A percentile compares a stretch with the other conserved stretches of the same genome.
Evolutionary conservation across 2,329 filamentous ascomycete genomes (phyloP).

Genomic region (Botrytis aclada): DNA sequence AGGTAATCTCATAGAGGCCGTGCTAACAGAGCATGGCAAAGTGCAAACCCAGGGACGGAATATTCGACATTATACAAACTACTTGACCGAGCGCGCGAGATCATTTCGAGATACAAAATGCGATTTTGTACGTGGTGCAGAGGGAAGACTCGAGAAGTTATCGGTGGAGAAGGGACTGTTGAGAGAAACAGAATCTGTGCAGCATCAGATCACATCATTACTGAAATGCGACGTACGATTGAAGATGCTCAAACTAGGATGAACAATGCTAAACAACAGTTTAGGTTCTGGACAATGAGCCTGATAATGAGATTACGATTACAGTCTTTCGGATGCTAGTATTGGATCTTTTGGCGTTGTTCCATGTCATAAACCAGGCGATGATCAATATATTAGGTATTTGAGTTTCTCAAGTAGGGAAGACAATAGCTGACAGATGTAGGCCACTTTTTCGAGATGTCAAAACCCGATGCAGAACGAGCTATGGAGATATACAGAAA

Average conservation of each 20-base stretch:
- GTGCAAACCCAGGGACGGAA: constrained; percentile 94
- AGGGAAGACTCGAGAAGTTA: constrained; percentile 78
- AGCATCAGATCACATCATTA: constrained; percentile 80
- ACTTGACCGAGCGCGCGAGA: constrained; percentile 76
- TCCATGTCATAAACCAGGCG: constrained; percentile 93
- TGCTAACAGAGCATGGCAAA: constrained; percentile 46
- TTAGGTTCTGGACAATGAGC: constrained; percentile 80
- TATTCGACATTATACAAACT: constrained; percentile 86
- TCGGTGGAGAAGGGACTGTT: constrained; percentile 89
- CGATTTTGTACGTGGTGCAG: constrained; percentile 84
- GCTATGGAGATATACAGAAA: constrained; percentile 88
- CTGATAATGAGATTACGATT: constrained; percentile 94
- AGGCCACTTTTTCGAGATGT: constrained; percentile 99
- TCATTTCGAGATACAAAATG: constrained; percentile 81
- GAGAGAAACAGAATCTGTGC: constrained; percentile 86
- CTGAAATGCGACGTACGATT: constrained; percentile 83
- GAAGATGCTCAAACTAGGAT: neutral
- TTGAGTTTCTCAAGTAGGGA: constrained; percentile 31
- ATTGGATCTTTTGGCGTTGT: constrained; percentile 82
- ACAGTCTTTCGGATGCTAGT: constrained; percentile 91
- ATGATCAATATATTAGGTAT: constrained; percentile 94
- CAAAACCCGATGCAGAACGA: constrained; percentile 85
- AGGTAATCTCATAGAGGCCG: constrained; percentile 27
- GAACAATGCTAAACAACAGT: constrained; percentile 26
- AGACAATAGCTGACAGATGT: constrained; percentile 26